Evolutionary conservation across 2,329 filamentous ascomycete species (phyloP), one percentile per base, ranked within the genome.

Genomic region (Colletotrichum shisoi): DNA sequence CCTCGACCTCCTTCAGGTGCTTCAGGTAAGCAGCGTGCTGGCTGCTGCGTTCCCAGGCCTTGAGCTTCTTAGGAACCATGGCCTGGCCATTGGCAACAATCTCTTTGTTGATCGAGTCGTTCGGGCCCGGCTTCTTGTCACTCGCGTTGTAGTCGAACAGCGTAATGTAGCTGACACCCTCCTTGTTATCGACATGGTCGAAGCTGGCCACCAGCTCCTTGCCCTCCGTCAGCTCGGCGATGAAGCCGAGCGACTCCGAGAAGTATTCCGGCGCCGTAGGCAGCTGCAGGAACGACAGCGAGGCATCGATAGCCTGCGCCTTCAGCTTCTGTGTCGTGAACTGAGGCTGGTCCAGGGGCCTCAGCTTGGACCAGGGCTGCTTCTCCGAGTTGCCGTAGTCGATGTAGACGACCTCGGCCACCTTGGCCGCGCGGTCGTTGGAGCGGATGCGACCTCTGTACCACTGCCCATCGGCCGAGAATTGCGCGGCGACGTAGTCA

Each of bases 361-460:
- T 91, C 49, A 99, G 87, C 71, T 87, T 85, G 27, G 88, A 86
- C 93, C 94, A 99, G 0, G 94, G 87, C 64, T 96, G 84, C 75
- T 89, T 90, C 80, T 99, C 95, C 62, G 87, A 90, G 84, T 99
- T 99, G 73, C 95, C 95, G 79, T 96, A 99, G 82, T 99, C 95
- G 70, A 99, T 88, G 80, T 97, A 99, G 52, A 96, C 82, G 31
- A 99, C 90, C 79, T 99, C 95, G 27, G 93, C 90, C 73, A 91
- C 88, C 85, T 95, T 93, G 74, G 89, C 90, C 9, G 94, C 86
- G 69, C 95, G 93, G 81, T 99, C 95, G 79, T 98, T 97, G 76
- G 94, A 89, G 69, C 94, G 90, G 69, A 99, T 88, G 69, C 90
- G 91, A 39, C 92, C 95, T 69, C 95, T 92, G 82, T 99, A 99